Conservation (phyloP, 2,329 filamentous ascomycete species). For the Onygena corvina region DNA sequence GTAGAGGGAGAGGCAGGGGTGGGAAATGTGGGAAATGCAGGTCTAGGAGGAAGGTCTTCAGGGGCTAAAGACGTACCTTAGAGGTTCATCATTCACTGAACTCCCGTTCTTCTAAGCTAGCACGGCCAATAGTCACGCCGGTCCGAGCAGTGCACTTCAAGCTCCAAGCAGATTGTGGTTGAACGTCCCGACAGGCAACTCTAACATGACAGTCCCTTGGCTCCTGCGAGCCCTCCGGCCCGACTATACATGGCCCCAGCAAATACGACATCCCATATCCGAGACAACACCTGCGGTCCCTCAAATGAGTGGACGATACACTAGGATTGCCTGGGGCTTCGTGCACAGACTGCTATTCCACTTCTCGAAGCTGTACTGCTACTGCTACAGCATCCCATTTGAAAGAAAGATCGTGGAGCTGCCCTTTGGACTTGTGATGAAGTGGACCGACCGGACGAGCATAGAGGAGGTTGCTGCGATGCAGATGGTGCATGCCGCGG, state of each 20-base stretch:
- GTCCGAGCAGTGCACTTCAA: too few relatives aligned
- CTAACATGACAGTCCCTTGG: conserved; percentile 17
- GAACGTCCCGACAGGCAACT: too few relatives aligned
- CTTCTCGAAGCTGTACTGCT: conserved; percentile 20
- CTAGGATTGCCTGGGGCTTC: conserved; percentile 22
- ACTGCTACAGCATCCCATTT: conserved; percentile 21
- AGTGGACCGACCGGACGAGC: conserved; percentile 29
- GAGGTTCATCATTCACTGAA: too few relatives aligned
- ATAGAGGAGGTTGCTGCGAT: conserved; percentile 26
- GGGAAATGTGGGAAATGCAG: too few relatives aligned
- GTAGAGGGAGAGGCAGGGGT: too few relatives aligned
- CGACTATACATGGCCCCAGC: conserved; percentile 22
- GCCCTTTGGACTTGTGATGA: conserved; percentile 29
- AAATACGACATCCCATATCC: conserved; percentile 14
- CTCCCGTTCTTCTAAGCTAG: too few relatives aligned
- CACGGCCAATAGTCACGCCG: too few relatives aligned
- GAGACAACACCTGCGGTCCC: conserved; percentile 20
- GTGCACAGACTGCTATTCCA: conserved; percentile 20
- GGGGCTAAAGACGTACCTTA: too few relatives aligned
- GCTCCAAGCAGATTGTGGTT: too few relatives aligned
- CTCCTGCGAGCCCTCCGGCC: conserved; percentile 18
- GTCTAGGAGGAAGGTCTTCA: too few relatives aligned
- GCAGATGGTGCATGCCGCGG: conserved; percentile 22
- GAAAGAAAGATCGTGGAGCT: conserved; percentile 27
- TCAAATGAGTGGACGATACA: neutral